Conservation (phyloP, 2,329 filamentous ascomycete species). For the Nigrospora oryzae region DNA sequence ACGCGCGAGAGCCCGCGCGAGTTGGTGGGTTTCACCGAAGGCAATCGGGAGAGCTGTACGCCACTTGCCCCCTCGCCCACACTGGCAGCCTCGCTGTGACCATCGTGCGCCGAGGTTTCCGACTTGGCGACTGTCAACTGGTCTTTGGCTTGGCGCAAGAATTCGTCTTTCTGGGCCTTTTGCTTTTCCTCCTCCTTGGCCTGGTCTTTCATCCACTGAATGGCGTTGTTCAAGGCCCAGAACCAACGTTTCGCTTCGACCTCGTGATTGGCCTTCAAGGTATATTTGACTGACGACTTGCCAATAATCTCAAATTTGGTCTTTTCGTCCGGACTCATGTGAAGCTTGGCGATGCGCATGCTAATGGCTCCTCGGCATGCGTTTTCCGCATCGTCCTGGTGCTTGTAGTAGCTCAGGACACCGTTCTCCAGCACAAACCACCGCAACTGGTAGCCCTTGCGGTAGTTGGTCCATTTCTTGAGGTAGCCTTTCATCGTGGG, state of each 20-base stretch:
- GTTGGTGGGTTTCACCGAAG: slow-evolving; percentile 23
- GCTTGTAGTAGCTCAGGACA: slow-evolving; percentile 97
- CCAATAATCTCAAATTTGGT: slow-evolving; percentile 96
- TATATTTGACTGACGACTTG: slow-evolving; percentile 98
- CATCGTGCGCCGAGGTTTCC: slow-evolving; percentile 35
- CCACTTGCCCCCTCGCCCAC: slow-evolving; percentile 37
- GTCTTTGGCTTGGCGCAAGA: slow-evolving; percentile 69
- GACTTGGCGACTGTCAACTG: slow-evolving; percentile 50
- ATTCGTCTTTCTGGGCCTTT: slow-evolving; percentile 64
- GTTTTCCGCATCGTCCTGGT: slow-evolving; percentile 93
- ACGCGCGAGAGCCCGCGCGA: slow-evolving; percentile 25
- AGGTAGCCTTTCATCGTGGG: slow-evolving; percentile 98
- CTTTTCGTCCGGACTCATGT: slow-evolving; percentile 96
- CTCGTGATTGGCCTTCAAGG: slow-evolving; percentile 93
- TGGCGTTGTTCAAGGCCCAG: slow-evolving; percentile 97
- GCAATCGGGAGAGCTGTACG: slow-evolving; percentile 33
- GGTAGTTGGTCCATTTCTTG: slow-evolving; percentile 99
- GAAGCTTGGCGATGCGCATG: slow-evolving; percentile 89
- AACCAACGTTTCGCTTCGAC: slow-evolving; percentile 99
- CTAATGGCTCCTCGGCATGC: slow-evolving; percentile 97
- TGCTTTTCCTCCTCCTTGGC: slow-evolving; percentile 81
- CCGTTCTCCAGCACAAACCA: slow-evolving; percentile 99
- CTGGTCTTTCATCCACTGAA: slow-evolving; percentile 97
- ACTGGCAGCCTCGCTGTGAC: slow-evolving; percentile 44
- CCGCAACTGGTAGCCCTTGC: slow-evolving; percentile 88